Evolutionary conservation across 2,329 filamentous ascomycete species (phyloP).

Genomic region (Colletotrichum theobromicola): DNA sequence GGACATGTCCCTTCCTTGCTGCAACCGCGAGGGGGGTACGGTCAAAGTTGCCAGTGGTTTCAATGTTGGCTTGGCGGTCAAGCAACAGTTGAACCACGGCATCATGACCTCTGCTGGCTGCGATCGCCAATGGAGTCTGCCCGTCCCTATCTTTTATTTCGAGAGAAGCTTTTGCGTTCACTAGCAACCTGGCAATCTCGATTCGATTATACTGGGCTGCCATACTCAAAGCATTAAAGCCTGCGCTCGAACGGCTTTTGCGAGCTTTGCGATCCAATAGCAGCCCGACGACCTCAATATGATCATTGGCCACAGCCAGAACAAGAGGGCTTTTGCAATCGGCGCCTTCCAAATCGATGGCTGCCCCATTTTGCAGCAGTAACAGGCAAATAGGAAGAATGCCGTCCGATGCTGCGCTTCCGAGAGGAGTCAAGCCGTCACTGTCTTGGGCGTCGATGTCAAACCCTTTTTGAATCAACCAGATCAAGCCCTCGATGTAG

Average conservation of each 20-base stretch:
- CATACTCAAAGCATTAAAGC: not conserved
- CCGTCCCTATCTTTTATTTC: not conserved
- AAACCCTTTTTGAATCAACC: not conserved
- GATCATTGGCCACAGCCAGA: not conserved
- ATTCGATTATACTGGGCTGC: not conserved
- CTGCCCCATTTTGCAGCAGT: not conserved
- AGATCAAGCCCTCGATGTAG: not conserved
- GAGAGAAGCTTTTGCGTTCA: not conserved
- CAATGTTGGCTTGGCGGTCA: not conserved
- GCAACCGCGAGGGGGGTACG: not conserved
- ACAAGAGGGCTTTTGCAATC: not conserved
- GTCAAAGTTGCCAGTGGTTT: not conserved
- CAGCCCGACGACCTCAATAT: not conserved
- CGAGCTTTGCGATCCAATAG: not conserved
- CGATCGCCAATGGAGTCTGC: not conserved
- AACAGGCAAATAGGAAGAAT: rapidly evolving
- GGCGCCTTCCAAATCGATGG: not conserved
- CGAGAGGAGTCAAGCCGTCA: not conserved
- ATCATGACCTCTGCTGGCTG: not conserved
- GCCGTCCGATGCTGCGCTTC: not conserved
- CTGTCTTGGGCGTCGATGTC: not conserved
- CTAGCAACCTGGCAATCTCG: rapidly evolving
- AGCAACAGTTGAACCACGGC: not conserved
- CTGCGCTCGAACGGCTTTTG: not conserved
- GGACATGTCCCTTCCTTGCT: not conserved